Evolutionary conservation across 352 stramenopile genomes (phyloP).

Genomic region (Globisporangium megalacanthum): DNA sequence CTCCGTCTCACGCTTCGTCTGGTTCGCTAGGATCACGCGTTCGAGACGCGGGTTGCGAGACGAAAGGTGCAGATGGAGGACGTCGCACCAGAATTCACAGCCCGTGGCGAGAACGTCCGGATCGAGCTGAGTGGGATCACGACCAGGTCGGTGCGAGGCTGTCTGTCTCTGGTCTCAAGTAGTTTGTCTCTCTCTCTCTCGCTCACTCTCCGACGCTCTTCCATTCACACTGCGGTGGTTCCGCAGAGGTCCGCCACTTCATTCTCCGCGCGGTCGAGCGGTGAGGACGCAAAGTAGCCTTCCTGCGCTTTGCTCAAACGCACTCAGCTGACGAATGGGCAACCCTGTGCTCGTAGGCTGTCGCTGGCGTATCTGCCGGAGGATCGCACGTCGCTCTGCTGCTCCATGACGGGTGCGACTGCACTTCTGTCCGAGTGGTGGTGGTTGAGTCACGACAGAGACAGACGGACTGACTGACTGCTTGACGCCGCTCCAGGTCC

Average conservation of each 20-base stretch:
- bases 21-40: constrained; percentile 35
- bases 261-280: constrained; percentile 49
- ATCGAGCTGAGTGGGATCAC: constrained; percentile 79
- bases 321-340: not conserved
- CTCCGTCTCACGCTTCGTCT: not conserved
- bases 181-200: too few species aligned
- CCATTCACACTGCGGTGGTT: not conserved
- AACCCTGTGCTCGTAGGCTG: constrained; percentile 28
- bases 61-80: constrained; percentile 58
- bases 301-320: not conserved
- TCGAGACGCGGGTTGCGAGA: constrained; percentile 40
- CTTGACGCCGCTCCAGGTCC: constrained; percentile 18
- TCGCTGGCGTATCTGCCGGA: constrained; percentile 66
- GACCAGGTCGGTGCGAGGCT: constrained; percentile 28
- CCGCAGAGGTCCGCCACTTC: constrained; percentile 47
- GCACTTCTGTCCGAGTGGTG: not conserved
- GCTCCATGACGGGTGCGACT: constrained; percentile 65
- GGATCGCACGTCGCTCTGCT: constrained; percentile 78
- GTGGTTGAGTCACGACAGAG: too few species aligned
- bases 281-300: constrained; percentile 16
- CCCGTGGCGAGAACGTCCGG: constrained; percentile 42
- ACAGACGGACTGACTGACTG: too few species aligned
- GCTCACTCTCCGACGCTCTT: not conserved
- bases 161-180: too few species aligned
- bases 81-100: constrained; percentile 49